Base-by-base conservation (phyloP, 192 early-diverging fungal genomes). In the Glomus cerebriforme region DNA sequence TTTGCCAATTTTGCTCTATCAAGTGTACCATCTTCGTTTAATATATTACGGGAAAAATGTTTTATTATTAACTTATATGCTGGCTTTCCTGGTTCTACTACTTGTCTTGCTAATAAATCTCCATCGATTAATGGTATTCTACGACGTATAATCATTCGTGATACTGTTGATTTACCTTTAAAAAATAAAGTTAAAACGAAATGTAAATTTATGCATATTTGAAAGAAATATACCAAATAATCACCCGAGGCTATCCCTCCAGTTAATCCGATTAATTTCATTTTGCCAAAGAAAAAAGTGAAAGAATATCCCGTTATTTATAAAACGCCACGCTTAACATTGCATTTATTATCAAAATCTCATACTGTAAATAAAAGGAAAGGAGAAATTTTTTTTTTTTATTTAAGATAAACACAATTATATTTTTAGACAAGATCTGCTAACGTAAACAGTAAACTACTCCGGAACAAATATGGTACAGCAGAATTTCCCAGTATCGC, bases 221-320 rank as follows among this genome's bases (percentile, higher is more conserved):
- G 37, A 7, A 60, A 27, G 7, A 24, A 12, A 22, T 27, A 17
- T 58, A n/a, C n/a, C n/a, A n/a, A n/a, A n/a, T n/a, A 58, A 60
- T 79, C 86, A 82, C 93, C 93, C 13, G 93, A 91, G 34, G 96
- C 94, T 66, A 99, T 99, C 34, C 97, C 96, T 71, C 98, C 98
- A 10, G 98, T 99, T 54, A 99, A 87, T 13, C 97, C 97, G 47
- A 98, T 82, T 29, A 99, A 83, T 67, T 93, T 91, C 97, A 99
- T 98, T 19, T 24, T 9, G 68, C 4, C 10, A 45, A 45, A 70
- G 22, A 17, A 31, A 1, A 65, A 32, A 19, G 37, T n/a, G 9
- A 39, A 9, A 9, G 37, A 39, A 39, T 9, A 39, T 39, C 37
- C 37, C 9, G 7, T 9, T 39, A 8, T 39, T 39, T 39, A 39